Base-by-base conservation (phyloP, 805 yeast genomes). In the Ogataea thermomethanolica region DNA sequence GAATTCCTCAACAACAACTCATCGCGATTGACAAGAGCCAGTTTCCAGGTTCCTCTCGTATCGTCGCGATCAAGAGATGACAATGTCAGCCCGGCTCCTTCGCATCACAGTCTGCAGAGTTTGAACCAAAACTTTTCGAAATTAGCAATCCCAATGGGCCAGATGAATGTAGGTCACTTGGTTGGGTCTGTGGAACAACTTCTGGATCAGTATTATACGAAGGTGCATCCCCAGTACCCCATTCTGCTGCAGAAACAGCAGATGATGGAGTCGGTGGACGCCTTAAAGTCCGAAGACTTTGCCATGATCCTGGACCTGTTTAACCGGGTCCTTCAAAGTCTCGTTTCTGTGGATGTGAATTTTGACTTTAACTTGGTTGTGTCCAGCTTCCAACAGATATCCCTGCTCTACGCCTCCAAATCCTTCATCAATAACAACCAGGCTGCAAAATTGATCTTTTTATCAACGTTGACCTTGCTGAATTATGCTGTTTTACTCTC, bases 401-500 rank as follows among this genome's bases (percentile, higher is more conserved):
- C 67, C 9, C 37, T 59, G 2, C 45, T 68, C 5, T 72, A 70
- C 47, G 71, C 75, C 0, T 44, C 58, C 9, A 57, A 56, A 41
- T 51, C 58, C 2, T 48, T 50, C 24, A 55, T 64, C 53, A 61
- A 50, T 29, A 44, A 49, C 24, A 56, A 60, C 27, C 49, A 49
- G 23, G 37, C 48, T 27, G 51, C 60, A 15, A 62, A 52, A 34
- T 30, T 64, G 8, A 48, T 70, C 9, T 67, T 69, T 32, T 51
- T 67, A 7, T 52, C 66, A 2, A 60, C 73, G 0, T 57, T 75
- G 39, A 59, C 66, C 0, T 50, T 73, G 8, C 53, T 79, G 23
- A 81, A 81, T 52, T 83, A 79, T 51, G 62, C 78, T 8, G 69
- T 80, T 8, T 61, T 79, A 2, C 62, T 80, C 29, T 73, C 79